Percentiles rank a stretch among this genome's conserved stretches.
These are phyloP conservation scores for Penicillium verhagenii DNA, from an alignment of 495 filamentous ascomycete species.

Conservation along the genomic window DNA sequence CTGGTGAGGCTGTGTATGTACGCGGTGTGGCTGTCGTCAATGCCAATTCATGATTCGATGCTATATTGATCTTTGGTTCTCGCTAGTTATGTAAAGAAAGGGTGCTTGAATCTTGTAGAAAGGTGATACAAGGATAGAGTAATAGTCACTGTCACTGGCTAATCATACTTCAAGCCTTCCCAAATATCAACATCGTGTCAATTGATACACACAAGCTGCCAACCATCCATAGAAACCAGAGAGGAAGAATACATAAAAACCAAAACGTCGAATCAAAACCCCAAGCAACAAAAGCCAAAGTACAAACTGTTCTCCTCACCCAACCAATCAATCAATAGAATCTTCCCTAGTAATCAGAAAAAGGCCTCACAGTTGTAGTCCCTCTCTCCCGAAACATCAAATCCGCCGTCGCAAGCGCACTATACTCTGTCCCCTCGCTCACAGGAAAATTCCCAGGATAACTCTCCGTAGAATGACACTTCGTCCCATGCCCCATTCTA, in stretches of 20 bases:
- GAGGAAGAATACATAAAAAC: neutral
- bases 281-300: neutral
- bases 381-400: slow-evolving; percentile 23
- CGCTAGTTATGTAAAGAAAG: neutral
- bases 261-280: neutral
- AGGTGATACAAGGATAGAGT: neutral
- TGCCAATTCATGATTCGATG: neutral
- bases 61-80: neutral
- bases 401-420: slow-evolving; percentile 27
- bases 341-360: slow-evolving; percentile 29
- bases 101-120: neutral
- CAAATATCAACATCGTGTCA: neutral
- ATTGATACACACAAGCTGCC: neutral
- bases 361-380: slow-evolving; percentile 35
- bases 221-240: neutral
- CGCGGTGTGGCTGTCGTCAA: neutral
- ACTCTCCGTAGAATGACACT: slow-evolving; percentile 31
- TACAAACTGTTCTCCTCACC: neutral
- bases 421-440: slow-evolving; percentile 31
- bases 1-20: neutral
- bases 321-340: neutral
- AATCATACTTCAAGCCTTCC: neutral
- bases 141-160: neutral
- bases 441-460: slow-evolving; percentile 38
- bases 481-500: slow-evolving; percentile 7